Base-by-base conservation (phyloP, 1,284 basidiomycete genomes). In the Ceratobasidium sp. region DNA sequence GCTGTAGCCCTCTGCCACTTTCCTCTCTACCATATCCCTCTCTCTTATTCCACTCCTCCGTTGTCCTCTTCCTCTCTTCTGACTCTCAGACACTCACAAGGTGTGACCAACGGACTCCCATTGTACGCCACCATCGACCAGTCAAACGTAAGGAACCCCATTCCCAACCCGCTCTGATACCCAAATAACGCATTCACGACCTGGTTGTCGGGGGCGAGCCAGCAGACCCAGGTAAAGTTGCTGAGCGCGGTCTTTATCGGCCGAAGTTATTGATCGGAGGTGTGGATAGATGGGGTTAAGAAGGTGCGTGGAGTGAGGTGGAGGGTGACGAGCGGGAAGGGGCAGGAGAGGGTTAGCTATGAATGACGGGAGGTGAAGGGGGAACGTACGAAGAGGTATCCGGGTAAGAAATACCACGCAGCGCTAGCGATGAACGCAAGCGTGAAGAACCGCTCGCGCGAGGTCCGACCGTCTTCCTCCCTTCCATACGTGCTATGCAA, bases 131-230 rank as follows among this genome's bases (percentile, higher is more conserved):
- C 88, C 81, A 90, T 88, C 20, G 85, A 82, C 90, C 90, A 91
- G 82, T 91, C 90, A 80, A 91, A 89, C 0, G 89, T 88, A 40
- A 91, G 63, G 78, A 89, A 80, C 6, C 76, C 79, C 81, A 88
- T 83, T n/a, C 87, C 87, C n/a, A 84, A 77, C 15, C 83, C 83
- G 51, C 49, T 90, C 26, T 88, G 84, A 63, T 92, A 92, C 69
- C 97, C 95, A 83, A 97, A 97, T 68, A 97, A 87, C 82, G 95
- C 90, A 78, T 96, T 90, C 82, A 90, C 85, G 28, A 87, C 83
- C 64, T 84, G 73, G 77, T 86, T 86, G 80, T 84, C 82, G 0
- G 95, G 95, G 10, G 87, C 89, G 78, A 94, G 91, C 94, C 94
- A 95, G 85, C 92, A 94, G 13, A 91, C 88, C 89, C 91, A 95